Evolutionary conservation across 306 rosid genomes (phyloP).

Genomic region (Luffa acutangula): DNA sequence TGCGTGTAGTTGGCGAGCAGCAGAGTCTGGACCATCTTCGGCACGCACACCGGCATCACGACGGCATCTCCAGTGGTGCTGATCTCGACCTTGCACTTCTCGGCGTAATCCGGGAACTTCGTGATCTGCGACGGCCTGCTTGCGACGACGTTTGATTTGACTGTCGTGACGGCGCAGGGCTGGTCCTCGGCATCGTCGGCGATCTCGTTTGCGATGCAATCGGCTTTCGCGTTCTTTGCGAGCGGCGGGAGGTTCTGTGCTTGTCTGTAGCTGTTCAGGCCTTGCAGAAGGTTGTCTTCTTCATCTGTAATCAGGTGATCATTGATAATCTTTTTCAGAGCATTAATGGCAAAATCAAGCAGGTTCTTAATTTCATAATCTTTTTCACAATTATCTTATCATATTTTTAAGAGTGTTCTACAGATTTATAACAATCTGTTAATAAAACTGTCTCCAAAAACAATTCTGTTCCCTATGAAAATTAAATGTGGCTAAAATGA

Average conservation of each 20-base stretch:
- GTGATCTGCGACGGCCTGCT: slow-evolving; percentile 11
- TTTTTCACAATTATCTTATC: too few species aligned
- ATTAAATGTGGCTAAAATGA: too few species aligned
- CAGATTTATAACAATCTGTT: too few species aligned
- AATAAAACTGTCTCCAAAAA: too few species aligned
- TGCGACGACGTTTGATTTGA: slow-evolving; percentile 14
- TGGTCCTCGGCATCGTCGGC: slow-evolving; percentile 33
- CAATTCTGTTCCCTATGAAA: too few species aligned
- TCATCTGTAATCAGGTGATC: slow-evolving; percentile 21
- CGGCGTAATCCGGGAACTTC: not conserved
- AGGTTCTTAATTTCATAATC: too few species aligned
- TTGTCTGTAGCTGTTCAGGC: slow-evolving; percentile 47
- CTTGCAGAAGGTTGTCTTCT: slow-evolving; percentile 45
- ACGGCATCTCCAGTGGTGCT: slow-evolving; percentile 20
- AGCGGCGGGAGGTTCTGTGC: slow-evolving; percentile 27
- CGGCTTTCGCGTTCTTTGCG: slow-evolving; percentile 20
- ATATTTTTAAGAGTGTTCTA: too few species aligned
- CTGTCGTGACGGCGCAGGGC: slow-evolving; percentile 25
- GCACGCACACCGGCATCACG: slow-evolving; percentile 29
- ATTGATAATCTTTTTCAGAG: too few species aligned
- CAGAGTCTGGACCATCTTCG: slow-evolving; percentile 14
- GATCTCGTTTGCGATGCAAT: slow-evolving; percentile 44
- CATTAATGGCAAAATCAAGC: too few species aligned
- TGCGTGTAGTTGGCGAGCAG: slow-evolving; percentile 30
- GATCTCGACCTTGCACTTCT: slow-evolving; percentile 18